These are phyloP conservation scores for Plasmodium blacklocki DNA, from an alignment of 169 alveolate genomes.

Conservation along the genomic window DNA sequence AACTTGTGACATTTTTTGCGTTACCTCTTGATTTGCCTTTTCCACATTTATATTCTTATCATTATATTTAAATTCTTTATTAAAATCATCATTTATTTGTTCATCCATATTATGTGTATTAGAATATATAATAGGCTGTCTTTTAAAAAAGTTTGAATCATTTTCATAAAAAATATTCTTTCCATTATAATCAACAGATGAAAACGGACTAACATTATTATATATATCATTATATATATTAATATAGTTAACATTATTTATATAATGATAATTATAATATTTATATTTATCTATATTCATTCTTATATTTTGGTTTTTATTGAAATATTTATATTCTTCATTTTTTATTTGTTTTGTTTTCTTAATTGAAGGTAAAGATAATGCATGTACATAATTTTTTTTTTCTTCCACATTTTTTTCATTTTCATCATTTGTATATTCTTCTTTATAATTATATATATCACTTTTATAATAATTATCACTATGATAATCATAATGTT, in stretches of 20 bases:
- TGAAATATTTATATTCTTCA: constrained; percentile 46
- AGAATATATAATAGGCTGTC: background rate
- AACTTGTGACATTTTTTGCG: background rate
- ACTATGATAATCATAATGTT: no score
- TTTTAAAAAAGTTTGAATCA: constrained; percentile 3
- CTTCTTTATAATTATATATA: no score
- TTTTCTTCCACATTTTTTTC: constrained; percentile 4
- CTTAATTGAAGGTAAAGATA: constrained; percentile 52
- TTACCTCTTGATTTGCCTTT: background rate
- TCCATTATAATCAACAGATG: background rate
- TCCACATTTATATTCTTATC: background rate
- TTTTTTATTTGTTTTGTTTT: constrained; percentile 23
- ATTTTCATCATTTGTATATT: background rate
- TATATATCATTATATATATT: constrained; percentile 56
- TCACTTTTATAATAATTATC: no score
- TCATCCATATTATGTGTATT: no score
- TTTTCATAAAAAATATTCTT: background rate
- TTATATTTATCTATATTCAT: constrained; percentile 61
- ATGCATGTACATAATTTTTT: constrained; percentile 40
- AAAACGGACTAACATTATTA: constrained; percentile 24
- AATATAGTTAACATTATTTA: constrained; percentile 47
- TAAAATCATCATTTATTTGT: no score
- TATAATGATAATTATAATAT: constrained; percentile 61
- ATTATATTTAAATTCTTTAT: background rate
- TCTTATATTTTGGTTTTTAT: constrained; percentile 42